Evolutionary conservation across 2,329 filamentous ascomycete genomes (phyloP).

Genomic region (Trichoderma endophyticum): DNA sequence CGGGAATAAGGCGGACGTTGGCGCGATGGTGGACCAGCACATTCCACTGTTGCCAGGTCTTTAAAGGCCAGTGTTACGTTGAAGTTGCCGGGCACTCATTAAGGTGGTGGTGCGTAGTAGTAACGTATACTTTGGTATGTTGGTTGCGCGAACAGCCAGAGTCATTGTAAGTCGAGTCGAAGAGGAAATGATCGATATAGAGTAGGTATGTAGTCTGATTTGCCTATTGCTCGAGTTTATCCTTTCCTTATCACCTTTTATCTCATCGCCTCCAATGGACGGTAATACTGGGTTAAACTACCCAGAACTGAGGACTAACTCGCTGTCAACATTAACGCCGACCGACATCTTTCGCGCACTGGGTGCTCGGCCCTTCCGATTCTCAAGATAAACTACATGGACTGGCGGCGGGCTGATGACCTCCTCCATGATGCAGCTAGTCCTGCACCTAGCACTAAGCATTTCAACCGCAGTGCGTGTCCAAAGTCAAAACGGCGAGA

Average conservation of each 20-base stretch:
- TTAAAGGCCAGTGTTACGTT: neutral
- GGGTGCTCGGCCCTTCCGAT: neutral
- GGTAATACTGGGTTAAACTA: neutral
- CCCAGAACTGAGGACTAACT: neutral
- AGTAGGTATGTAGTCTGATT: neutral
- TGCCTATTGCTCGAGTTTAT: neutral
- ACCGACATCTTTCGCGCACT: neutral
- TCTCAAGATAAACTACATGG: neutral
- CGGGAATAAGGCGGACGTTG: conserved; percentile 1
- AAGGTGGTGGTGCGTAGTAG: neutral
- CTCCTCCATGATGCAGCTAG: neutral
- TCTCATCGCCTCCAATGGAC: neutral
- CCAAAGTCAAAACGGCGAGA: neutral
- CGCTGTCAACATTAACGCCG: neutral
- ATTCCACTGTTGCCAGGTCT: neutral
- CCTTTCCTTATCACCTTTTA: neutral
- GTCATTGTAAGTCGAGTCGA: neutral
- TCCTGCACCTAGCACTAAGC: neutral
- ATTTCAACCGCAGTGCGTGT: neutral
- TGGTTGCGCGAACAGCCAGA: neutral
- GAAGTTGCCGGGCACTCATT: neutral
- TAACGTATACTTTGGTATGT: neutral
- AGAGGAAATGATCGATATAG: neutral
- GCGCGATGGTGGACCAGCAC: neutral
- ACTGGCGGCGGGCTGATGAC: neutral